These are phyloP conservation scores for Coemansia sp. DNA, from an alignment of 192 early-diverging fungal species.

Conservation along the genomic window DNA sequence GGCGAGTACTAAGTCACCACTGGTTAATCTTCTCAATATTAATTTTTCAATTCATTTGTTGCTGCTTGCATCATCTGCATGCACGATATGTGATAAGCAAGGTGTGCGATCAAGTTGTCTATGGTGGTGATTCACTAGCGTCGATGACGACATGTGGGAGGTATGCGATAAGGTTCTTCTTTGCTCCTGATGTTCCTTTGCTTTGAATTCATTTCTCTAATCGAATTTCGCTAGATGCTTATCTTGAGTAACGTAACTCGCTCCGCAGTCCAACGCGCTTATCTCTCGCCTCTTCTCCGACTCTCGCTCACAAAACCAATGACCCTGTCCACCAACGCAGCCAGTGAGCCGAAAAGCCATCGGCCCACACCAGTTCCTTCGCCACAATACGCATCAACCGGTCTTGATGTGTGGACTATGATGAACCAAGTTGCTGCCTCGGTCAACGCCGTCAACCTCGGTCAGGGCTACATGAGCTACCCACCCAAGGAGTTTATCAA, in stretches of 20 bases:
- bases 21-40: background rate
- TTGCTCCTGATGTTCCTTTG: background rate
- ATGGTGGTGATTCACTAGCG: background rate
- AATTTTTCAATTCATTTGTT: background rate
- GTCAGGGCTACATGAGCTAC: slow-evolving; percentile 90
- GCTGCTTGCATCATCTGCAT: background rate
- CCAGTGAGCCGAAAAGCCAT: background rate
- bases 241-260: background rate
- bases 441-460: slow-evolving; percentile 87
- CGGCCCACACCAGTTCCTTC: slow-evolving; percentile 23
- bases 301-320: slow-evolving; percentile 3
- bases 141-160: background rate
- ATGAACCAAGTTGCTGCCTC: slow-evolving; percentile 84
- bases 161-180: background rate
- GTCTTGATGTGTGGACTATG: slow-evolving; percentile 72
- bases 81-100: background rate
- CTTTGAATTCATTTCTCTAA: background rate
- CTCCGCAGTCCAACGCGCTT: background rate
- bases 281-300: background rate
- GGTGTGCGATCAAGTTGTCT: background rate
- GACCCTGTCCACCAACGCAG: background rate
- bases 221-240: background rate
- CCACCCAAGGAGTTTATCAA: slow-evolving; percentile 83
- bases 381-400: slow-evolving; percentile 34
- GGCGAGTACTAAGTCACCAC: slow-evolving; percentile 9